Conservation (phyloP, 2,329 filamentous ascomycete genomes). For the Cercospora sesami region DNA sequence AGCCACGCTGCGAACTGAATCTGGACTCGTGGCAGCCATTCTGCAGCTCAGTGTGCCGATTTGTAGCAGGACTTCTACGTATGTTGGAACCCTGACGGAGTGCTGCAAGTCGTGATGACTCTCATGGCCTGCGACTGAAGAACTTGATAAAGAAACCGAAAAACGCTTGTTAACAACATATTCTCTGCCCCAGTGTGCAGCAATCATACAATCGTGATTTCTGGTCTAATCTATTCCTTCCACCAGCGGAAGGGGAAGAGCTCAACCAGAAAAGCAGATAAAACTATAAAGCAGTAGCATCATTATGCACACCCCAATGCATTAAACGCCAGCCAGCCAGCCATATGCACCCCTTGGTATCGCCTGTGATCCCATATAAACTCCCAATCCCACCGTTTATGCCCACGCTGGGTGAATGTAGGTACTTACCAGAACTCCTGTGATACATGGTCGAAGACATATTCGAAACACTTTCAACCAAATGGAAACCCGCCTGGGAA, state of each 20-base stretch:
- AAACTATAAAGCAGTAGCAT: background rate
- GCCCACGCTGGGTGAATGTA: background rate
- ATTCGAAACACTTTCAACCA: background rate
- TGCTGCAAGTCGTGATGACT: background rate
- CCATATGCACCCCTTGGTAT: background rate
- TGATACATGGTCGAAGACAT: background rate
- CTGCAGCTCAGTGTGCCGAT: background rate
- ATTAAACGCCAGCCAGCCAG: background rate
- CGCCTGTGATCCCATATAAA: background rate
- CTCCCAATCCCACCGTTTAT: background rate
- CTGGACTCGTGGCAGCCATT: background rate
- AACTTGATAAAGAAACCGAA: background rate
- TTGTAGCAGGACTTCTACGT: too few species aligned
- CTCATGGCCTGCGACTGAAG: background rate
- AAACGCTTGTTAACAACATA: background rate
- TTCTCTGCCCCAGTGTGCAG: background rate
- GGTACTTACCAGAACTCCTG: background rate
- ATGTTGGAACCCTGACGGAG: background rate
- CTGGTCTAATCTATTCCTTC: background rate
- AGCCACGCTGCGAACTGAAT: background rate
- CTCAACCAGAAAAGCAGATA: background rate
- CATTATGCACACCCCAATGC: background rate
- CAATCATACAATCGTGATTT: background rate
- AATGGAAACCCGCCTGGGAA: slow-evolving; percentile 24
- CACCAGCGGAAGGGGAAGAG: background rate